Conservation (phyloP, 345 rosid species). For the Lepidium africanum region DNA sequence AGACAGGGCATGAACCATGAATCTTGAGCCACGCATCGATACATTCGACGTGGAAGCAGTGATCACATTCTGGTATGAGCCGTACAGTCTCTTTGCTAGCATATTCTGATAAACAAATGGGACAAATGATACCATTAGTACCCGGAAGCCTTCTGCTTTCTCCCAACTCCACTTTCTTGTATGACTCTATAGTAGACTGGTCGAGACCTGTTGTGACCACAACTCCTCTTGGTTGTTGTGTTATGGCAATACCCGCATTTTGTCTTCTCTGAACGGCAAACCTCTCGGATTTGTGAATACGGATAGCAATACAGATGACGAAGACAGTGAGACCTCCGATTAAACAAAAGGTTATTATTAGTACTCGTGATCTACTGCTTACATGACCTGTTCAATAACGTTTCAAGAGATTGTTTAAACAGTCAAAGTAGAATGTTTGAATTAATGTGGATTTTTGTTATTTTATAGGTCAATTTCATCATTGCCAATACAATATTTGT, state of each 20-base stretch:
- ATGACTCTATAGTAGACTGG: slow-evolving; percentile 55
- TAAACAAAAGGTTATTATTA: slow-evolving; percentile 32
- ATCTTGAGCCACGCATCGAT: slow-evolving; percentile 58
- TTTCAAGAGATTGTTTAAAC: not conserved
- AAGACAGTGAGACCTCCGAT: slow-evolving; percentile 30
- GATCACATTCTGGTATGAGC: slow-evolving; percentile 51
- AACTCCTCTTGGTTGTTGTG: slow-evolving; percentile 18
- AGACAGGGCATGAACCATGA: slow-evolving; percentile 53
- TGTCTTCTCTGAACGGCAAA: not conserved
- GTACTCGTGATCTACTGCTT: slow-evolving; percentile 2
- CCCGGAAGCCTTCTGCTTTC: slow-evolving; percentile 59
- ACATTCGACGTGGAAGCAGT: slow-evolving; percentile 65
- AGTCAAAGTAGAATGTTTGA: not conserved
- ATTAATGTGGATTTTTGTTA: not conserved
- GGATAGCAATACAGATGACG: slow-evolving; percentile 21
- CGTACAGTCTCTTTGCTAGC: slow-evolving; percentile 38
- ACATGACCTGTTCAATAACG: slow-evolving; percentile 21
- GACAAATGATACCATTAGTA: slow-evolving; percentile 38
- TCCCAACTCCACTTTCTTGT: slow-evolving; percentile 47
- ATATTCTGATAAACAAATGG: slow-evolving; percentile 60
- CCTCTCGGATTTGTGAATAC: slow-evolving; percentile 13
- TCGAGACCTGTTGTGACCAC: slow-evolving; percentile 37
- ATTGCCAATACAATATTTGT: not conserved
- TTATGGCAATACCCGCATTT: not conserved
- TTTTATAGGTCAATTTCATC: not conserved